These are phyloP conservation scores for Stramenopiles sp. DNA, from an alignment of 352 stramenopile genomes.

Conservation along the genomic window DNA sequence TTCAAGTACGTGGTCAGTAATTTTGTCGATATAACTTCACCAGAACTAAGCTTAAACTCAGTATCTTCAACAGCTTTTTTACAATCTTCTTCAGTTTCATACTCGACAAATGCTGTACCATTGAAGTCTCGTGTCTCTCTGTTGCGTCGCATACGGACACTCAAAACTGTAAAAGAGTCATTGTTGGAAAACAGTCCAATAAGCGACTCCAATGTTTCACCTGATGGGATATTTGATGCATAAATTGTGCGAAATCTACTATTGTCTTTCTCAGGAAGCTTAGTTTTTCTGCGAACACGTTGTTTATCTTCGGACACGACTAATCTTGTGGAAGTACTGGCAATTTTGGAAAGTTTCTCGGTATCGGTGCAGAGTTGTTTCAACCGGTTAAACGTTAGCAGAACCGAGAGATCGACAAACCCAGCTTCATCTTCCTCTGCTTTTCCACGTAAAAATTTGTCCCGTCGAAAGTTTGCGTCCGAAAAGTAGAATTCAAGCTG, in stretches of 20 bases:
- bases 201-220: conserved; percentile 15
- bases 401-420: conserved; percentile 53
- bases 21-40: neutral
- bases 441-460: conserved; percentile 60
- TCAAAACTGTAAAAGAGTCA: neutral
- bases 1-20: neutral
- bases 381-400: conserved; percentile 74
- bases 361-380: conserved; percentile 48
- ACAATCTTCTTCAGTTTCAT: neutral
- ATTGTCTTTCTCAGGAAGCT: conserved; percentile 14
- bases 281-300: neutral
- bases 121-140: neutral
- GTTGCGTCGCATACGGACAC: conserved; percentile 2
- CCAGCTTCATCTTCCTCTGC: conserved; percentile 52
- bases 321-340: conserved; percentile 13
- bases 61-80: neutral
- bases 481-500: conserved; percentile 80
- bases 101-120: conserved; percentile 4
- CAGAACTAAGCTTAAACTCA: neutral
- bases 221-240: conserved; percentile 14
- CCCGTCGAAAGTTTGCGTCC: conserved; percentile 67
- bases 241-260: conserved; percentile 14
- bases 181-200: neutral
- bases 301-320: conserved; percentile 14
- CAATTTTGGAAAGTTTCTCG: conserved; percentile 33